Percentiles rank a stretch among this genome's conserved stretches.
phyloP scores from a whole-genome alignment of 768 basidiomycete species.

The Harrya chromipes region DNA sequence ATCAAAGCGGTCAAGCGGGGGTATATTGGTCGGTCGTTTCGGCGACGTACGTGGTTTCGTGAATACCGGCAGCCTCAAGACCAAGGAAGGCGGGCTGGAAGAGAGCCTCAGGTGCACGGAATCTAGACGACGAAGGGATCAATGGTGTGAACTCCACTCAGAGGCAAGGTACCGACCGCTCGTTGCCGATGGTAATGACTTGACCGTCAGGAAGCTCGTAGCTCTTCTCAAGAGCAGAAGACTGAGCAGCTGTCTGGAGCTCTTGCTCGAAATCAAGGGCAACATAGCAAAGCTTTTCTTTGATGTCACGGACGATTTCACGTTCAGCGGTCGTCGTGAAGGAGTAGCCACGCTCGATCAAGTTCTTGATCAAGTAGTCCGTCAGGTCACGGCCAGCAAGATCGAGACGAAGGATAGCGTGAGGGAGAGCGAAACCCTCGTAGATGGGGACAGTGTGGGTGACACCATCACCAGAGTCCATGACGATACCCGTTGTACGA shows the following conservation, averaged over 20 bases:
- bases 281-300: slow-evolving; percentile 91
- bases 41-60: slow-evolving; percentile 54
- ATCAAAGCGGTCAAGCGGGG: slow-evolving; percentile 1
- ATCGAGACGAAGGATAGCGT: slow-evolving; percentile 91
- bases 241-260: slow-evolving; percentile 85
- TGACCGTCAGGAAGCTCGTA: slow-evolving; percentile 93
- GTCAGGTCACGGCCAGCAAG: slow-evolving; percentile 92
- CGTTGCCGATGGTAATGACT: slow-evolving; percentile 83
- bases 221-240: slow-evolving; percentile 86
- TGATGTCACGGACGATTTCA: slow-evolving; percentile 96
- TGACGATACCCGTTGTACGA: slow-evolving; percentile 91
- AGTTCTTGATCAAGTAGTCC: slow-evolving; percentile 75
- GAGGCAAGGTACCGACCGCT: slow-evolving; percentile 38
- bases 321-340: slow-evolving; percentile 93
- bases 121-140: slow-evolving; percentile 29
- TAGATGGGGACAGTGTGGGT: slow-evolving; percentile 96
- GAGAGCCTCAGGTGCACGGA: slow-evolving; percentile 55
- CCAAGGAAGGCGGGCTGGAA: slow-evolving; percentile 59
- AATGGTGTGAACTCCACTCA: background rate
- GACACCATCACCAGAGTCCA: slow-evolving; percentile 96
- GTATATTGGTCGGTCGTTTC: background rate
- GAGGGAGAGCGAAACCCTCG: slow-evolving; percentile 90
- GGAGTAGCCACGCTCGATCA: slow-evolving; percentile 88
- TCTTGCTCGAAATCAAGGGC: slow-evolving; percentile 95
- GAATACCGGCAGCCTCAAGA: slow-evolving; percentile 83